Percentiles rank a stretch among this genome's conserved stretches.
Evolutionary conservation across 1,284 basidiomycete species (phyloP).

Genomic region (Kalmanozyma brasiliensis): DNA sequence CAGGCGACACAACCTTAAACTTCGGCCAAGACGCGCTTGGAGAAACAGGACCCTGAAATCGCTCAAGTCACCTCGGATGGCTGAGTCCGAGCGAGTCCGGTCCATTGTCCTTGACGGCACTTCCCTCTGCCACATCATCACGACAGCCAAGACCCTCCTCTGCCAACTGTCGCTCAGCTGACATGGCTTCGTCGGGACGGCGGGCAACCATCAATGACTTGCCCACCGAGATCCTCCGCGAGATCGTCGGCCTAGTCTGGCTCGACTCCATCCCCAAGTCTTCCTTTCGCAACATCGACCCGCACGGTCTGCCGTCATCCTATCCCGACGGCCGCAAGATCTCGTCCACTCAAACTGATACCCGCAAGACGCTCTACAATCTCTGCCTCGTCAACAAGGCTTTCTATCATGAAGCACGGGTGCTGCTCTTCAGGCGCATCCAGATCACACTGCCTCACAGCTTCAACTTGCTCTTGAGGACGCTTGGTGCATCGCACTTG

Average conservation of each 20-base stretch:
- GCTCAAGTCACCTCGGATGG: too few relatives aligned
- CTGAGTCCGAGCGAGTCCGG: too few relatives aligned
- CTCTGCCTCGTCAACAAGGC: conserved; percentile 63
- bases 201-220: conserved; percentile 46
- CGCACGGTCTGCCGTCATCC: conserved; percentile 60
- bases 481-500: conserved; percentile 56
- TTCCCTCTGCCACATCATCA: too few relatives aligned
- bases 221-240: conserved; percentile 58
- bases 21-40: too few relatives aligned
- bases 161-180: background rate
- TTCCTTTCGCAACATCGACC: conserved; percentile 61
- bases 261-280: conserved; percentile 60
- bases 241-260: conserved; percentile 58
- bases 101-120: too few relatives aligned
- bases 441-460: conserved; percentile 65
- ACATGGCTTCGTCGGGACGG: conserved; percentile 35
- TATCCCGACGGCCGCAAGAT: conserved; percentile 58
- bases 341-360: conserved; percentile 56
- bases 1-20: too few relatives aligned
- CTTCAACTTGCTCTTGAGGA: conserved; percentile 60
- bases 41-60: too few relatives aligned
- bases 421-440: conserved; percentile 62
- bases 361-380: conserved; percentile 57
- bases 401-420: conserved; percentile 61
- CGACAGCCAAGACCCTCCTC: background rate